A percentile compares a stretch with the other conserved stretches of the same genome.
phyloP scores from a whole-genome alignment of 2,329 filamentous ascomycete genomes.

The Penicillium occitanis region DNA sequence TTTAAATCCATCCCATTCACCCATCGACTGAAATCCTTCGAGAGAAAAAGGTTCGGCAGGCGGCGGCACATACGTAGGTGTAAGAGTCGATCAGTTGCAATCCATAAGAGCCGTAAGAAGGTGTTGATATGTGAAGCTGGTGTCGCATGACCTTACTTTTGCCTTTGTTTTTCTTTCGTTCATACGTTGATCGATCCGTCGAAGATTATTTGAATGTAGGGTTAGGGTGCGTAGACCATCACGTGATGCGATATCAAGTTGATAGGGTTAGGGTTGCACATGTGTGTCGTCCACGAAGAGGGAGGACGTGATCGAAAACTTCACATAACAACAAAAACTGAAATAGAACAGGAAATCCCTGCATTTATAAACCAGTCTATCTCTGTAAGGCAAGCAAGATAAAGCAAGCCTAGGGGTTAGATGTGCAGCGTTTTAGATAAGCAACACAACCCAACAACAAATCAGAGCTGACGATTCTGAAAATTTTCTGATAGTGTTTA shows the following conservation, averaged over 20 bases:
- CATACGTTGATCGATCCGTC: neutral
- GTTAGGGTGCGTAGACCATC: neutral
- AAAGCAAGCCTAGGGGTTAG: neutral
- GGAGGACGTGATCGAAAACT: neutral
- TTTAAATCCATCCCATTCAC: neutral
- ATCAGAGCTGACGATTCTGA: neutral
- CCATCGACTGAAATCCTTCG: neutral
- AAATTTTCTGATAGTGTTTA: neutral
- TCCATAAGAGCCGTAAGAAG: neutral
- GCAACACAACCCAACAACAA: neutral
- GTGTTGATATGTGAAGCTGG: neutral
- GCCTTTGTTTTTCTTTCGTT: neutral
- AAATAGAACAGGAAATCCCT: neutral
- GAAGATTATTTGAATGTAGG: neutral
- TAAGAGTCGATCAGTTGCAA: neutral
- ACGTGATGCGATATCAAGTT: neutral
- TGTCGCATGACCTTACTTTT: constrained; percentile 10
- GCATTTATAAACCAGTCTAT: neutral
- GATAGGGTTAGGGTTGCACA: neutral
- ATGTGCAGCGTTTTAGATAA: constrained; percentile 8
- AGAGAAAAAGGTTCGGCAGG: neutral
- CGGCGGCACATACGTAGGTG: constrained; percentile 1
- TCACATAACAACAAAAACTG: neutral
- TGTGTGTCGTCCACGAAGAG: neutral
- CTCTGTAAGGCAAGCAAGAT: neutral